These are phyloP conservation scores for Cicer judaicum DNA, from an alignment of 306 rosid species.

Conservation along the genomic window DNA sequence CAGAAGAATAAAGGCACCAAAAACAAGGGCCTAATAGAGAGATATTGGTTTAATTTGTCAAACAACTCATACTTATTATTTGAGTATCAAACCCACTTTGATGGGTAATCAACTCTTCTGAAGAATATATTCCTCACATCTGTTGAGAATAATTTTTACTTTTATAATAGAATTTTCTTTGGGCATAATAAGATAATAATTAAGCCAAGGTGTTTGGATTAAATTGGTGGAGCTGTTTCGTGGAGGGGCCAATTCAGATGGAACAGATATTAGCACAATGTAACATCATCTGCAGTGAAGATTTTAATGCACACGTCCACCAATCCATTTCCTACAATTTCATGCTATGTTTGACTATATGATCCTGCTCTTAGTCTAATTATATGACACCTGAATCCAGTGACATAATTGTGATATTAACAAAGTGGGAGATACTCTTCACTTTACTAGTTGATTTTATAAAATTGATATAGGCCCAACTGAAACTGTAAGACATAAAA, in stretches of 20 bases:
- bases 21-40: background rate
- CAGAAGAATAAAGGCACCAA: conserved; percentile 38
- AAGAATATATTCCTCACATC: conserved; percentile 45
- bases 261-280: conserved; percentile 15
- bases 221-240: conserved; percentile 27
- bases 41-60: conserved; percentile 35
- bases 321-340: background rate
- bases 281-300: conserved; percentile 16
- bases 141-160: conserved; percentile 27
- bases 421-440: background rate
- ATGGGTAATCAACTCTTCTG: conserved; percentile 24
- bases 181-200: conserved; percentile 29
- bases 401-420: background rate
- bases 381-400: background rate
- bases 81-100: conserved; percentile 37
- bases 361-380: background rate
- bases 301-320: conserved; percentile 10
- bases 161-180: conserved; percentile 17
- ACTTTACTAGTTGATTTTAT: background rate
- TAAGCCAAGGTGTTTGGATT: conserved; percentile 26
- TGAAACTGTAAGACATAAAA: too few relatives aligned
- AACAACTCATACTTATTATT: conserved; percentile 20
- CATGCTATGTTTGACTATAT: background rate
- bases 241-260: conserved; percentile 8
- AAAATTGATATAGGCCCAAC: too few relatives aligned